Evolutionary conservation across 805 yeast species (phyloP), one percentile per base, ranked within the genome.

Genomic region (Grigorovia jiainica): DNA sequence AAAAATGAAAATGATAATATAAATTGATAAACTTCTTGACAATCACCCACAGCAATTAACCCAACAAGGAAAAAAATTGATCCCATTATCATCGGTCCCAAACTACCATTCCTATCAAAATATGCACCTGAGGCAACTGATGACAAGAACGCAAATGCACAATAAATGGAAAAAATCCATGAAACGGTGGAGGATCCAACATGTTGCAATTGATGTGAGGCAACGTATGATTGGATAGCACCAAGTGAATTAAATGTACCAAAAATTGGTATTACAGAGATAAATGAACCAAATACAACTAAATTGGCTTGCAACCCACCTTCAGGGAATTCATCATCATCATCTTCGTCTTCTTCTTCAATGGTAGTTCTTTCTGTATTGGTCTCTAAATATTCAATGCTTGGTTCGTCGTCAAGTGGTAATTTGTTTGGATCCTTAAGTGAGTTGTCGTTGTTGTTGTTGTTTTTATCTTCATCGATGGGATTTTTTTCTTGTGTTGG

Each of bases 121-220:
- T 76, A 57, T 3, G 77, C 72, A 18, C 81, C 87, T 2, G 75
- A 68, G 24, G 77, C 57, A 15, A 77, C 64, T 5, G 78, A 75
- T 20, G 73, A 65, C n/a, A 71, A 58, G 48, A 73, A 76, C 9
- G 77, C 66, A 31, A 78, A 55, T 9, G 75, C 68, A 43, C 74
- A 60, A 57, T 71, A 78, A 32, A 80, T 62, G 11, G 87, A 79
- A 51, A 81, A 81, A 42, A 81, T 75, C 86, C 86, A 78, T 1
- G 84, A 71, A 2, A 76, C 67, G 0, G 75, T 65, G 1, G 82
- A 69, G 0, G 76, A 66, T 7, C 72, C 60, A 1, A 69, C 67
- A 25, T 65, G 48, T 0, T 65, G 67, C 51, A 81, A 60, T 58
- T 81, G 87, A 60, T 81, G 55, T 38, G 52, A 47, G 1, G 68